phyloP scores from a whole-genome alignment of 306 rosid species.

The Calophaca sinica region DNA sequence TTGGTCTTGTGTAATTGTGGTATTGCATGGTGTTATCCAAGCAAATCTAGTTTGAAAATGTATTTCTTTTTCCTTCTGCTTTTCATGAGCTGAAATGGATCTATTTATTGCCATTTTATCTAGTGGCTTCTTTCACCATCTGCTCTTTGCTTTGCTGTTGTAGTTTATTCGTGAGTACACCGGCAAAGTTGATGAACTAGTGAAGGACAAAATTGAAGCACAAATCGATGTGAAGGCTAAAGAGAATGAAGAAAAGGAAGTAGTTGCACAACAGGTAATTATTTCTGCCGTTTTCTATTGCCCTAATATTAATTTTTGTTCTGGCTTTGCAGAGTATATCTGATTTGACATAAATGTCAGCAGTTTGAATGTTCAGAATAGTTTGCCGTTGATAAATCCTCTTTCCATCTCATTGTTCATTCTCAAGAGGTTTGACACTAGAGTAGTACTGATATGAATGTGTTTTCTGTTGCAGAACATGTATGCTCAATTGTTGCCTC shows the following conservation, averaged over 20 bases:
- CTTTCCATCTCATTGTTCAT: slow-evolving; percentile 9
- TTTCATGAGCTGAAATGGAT: slow-evolving; percentile 16
- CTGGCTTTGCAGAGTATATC: neutral
- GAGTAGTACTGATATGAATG: slow-evolving; percentile 33
- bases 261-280: slow-evolving; percentile 92
- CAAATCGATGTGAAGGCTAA: slow-evolving; percentile 74
- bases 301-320: neutral
- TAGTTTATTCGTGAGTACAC: slow-evolving; percentile 98
- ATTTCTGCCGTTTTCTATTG: slow-evolving; percentile 17
- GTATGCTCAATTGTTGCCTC: slow-evolving; percentile 98
- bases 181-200: slow-evolving; percentile 93
- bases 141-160: slow-evolving; percentile 32
- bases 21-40: slow-evolving; percentile 16
- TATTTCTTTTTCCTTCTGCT: slow-evolving; percentile 26
- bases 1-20: slow-evolving; percentile 25
- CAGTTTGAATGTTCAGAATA: slow-evolving; percentile 25
- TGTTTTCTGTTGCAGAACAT: slow-evolving; percentile 82
- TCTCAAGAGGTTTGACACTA: slow-evolving; percentile 8
- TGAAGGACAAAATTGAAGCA: slow-evolving; percentile 90
- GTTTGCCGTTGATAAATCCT: slow-evolving; percentile 6
- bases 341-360: slow-evolving; percentile 9
- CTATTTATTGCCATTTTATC: slow-evolving; percentile 30
- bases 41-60: slow-evolving; percentile 22
- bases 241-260: slow-evolving; percentile 94
- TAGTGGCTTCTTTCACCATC: slow-evolving; percentile 34